phyloP scores from a whole-genome alignment of 805 yeast genomes.

The Yarrowia osloensis region DNA sequence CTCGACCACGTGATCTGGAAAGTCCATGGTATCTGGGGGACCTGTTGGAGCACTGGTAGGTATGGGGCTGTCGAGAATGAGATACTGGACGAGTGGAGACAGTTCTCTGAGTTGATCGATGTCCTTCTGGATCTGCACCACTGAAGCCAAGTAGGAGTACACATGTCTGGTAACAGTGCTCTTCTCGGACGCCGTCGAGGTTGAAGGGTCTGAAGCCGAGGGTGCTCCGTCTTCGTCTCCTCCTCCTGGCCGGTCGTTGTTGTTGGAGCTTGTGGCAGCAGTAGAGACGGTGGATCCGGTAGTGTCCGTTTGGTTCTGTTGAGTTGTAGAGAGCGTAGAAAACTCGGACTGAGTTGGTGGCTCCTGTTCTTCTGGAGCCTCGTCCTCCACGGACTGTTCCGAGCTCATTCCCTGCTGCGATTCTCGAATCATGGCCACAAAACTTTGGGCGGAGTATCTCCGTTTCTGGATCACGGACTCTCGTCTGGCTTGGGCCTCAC shows the following conservation, averaged over 20 bases:
- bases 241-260: not conserved
- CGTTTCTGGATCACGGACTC: slow-evolving; percentile 14
- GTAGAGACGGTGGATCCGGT: not conserved
- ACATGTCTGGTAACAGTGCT: not conserved
- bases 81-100: slow-evolving; percentile 7
- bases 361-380: not conserved
- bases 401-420: not conserved
- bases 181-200: not conserved
- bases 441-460: slow-evolving; percentile 14
- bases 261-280: not conserved
- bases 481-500: slow-evolving; percentile 5
- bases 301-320: not conserved
- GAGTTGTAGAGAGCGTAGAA: not conserved
- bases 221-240: not conserved
- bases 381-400: not conserved
- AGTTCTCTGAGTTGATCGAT: not conserved
- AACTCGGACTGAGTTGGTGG: not conserved
- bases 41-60: not conserved
- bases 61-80: slow-evolving; percentile 10
- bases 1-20: slow-evolving; percentile 6
- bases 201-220: not conserved
- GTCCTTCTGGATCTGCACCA: not conserved
- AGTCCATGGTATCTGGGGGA: not conserved
- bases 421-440: slow-evolving; percentile 17
- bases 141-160: not conserved